Percentiles rank a stretch among this genome's conserved stretches.
Conservation (phyloP, 495 filamentous ascomycete genomes). For the Lepraria neglecta region DNA sequence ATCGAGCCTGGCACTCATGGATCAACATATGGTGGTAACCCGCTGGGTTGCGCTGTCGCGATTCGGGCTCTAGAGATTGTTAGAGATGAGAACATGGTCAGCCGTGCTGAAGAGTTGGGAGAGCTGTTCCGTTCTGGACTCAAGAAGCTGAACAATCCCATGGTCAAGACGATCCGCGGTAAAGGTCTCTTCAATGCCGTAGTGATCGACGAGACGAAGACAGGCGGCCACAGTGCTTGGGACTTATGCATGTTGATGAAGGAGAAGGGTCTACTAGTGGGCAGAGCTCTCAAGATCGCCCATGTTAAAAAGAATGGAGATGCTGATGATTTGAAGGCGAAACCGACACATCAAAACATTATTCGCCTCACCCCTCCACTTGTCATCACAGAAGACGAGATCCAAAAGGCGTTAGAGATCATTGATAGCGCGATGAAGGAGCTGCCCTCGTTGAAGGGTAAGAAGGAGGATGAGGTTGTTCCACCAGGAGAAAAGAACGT, state of each 20-base stretch:
- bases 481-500: slow-evolving; percentile 47
- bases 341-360: slow-evolving; percentile 98
- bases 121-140: slow-evolving; percentile 78
- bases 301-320: slow-evolving; percentile 30
- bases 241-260: slow-evolving; percentile 94
- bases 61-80: slow-evolving; percentile 95
- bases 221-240: slow-evolving; percentile 86
- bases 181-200: slow-evolving; percentile 96
- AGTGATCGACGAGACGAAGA: slow-evolving; percentile 86
- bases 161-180: slow-evolving; percentile 79
- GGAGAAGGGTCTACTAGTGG: slow-evolving; percentile 86
- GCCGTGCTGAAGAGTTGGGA: slow-evolving; percentile 72
- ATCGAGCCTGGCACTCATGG: slow-evolving; percentile 95
- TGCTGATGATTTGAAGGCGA: slow-evolving; percentile 60
- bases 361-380: slow-evolving; percentile 57
- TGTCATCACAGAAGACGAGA: slow-evolving; percentile 52
- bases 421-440: slow-evolving; percentile 46
- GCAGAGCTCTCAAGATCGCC: slow-evolving; percentile 44
- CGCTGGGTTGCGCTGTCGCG: slow-evolving; percentile 91
- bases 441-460: slow-evolving; percentile 45
- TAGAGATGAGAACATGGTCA: slow-evolving; percentile 80
- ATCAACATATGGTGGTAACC: slow-evolving; percentile 95
- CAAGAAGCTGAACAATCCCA: slow-evolving; percentile 59
- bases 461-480: slow-evolving; percentile 42
- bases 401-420: slow-evolving; percentile 44